These are phyloP conservation scores for Eucalyptus dawsonii DNA, from an alignment of 345 rosid species.

Conservation along the genomic window DNA sequence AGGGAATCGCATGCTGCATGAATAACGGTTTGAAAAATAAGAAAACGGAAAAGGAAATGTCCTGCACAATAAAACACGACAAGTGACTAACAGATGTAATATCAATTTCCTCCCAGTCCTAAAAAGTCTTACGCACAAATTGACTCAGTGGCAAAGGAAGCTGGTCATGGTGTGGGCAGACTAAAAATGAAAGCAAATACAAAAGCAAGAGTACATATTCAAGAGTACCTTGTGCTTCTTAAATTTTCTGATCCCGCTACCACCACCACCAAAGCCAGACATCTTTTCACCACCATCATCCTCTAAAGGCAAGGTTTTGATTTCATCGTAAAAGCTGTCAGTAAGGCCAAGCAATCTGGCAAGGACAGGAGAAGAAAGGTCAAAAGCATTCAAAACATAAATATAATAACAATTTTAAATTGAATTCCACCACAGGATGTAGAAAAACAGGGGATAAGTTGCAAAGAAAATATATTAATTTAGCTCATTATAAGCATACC, in stretches of 20 bases:
- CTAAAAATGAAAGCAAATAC: not conserved
- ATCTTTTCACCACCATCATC: conserved; percentile 18
- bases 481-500: conserved; percentile 26
- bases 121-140: not conserved
- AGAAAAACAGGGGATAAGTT: not conserved
- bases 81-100: not conserved
- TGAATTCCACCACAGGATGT: not conserved
- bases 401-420: not conserved
- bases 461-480: not conserved
- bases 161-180: not conserved
- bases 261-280: conserved; percentile 2
- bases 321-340: conserved; percentile 58
- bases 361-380: not conserved
- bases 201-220: not conserved
- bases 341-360: conserved; percentile 64
- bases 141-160: not conserved
- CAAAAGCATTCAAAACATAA: not conserved
- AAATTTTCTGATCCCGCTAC: conserved; percentile 19
- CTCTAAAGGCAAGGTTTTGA: conserved; percentile 45
- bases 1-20: not conserved
- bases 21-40: not conserved
- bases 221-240: conserved; percentile 58
- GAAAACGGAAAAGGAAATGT: not conserved
- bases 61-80: not conserved
- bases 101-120: not conserved